A percentile compares a stretch with the other conserved stretches of the same genome.
phyloP scores from a whole-genome alignment of 1,284 basidiomycete genomes.

The Irpex lacteus region DNA sequence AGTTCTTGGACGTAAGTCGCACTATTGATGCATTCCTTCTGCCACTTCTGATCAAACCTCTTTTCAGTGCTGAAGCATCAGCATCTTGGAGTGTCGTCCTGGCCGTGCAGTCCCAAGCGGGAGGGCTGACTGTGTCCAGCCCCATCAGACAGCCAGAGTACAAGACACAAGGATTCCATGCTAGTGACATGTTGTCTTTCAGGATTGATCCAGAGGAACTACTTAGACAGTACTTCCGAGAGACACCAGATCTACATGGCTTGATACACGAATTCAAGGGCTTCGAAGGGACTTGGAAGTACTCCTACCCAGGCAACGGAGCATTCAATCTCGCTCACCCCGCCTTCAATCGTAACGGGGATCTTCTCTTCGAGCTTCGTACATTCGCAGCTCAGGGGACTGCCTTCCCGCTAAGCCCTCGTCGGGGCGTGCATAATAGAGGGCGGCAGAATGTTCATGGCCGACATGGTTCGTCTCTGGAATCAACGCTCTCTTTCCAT shows the following conservation, averaged over 20 bases:
- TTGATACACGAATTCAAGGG: conserved; percentile 25
- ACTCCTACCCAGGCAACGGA: conserved; percentile 23
- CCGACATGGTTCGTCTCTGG: too few relatives aligned
- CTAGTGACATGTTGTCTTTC: background rate
- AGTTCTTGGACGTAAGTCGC: conserved; percentile 6
- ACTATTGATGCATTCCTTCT: background rate
- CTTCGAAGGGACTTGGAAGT: conserved; percentile 31
- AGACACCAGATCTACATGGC: conserved; percentile 21
- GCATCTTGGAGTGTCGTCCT: background rate
- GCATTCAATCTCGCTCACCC: conserved; percentile 29
- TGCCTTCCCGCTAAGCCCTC: background rate
- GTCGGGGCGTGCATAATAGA: background rate
- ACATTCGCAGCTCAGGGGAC: conserved; percentile 9
- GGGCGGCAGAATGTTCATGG: too few relatives aligned
- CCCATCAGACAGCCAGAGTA: background rate
- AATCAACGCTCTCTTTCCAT: too few relatives aligned
- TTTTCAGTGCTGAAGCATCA: background rate
- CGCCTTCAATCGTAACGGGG: conserved; percentile 29
- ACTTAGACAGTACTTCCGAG: conserved; percentile 21
- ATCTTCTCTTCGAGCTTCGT: conserved; percentile 31
- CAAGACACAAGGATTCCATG: background rate
- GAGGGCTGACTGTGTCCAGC: background rate
- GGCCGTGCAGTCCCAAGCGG: background rate
- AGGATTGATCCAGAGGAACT: conserved; percentile 16
- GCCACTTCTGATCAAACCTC: background rate